phyloP scores from a whole-genome alignment of 495 filamentous ascomycete genomes.

The Oleoguttula mirabilis region DNA sequence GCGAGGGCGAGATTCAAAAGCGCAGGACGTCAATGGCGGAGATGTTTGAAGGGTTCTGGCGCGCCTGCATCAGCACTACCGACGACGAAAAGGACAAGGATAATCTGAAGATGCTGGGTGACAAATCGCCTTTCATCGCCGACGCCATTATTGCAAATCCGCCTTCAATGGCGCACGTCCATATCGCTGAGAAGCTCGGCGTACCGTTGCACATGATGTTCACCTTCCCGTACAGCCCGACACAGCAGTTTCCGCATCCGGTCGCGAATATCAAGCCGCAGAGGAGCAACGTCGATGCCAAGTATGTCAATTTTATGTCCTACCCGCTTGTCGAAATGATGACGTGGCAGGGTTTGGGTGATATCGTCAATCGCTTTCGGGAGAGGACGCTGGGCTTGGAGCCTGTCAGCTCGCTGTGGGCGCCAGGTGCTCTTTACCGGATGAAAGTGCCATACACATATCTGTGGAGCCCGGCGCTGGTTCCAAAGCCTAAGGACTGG shows the following conservation, averaged over 20 bases:
- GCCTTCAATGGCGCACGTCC: slow-evolving; percentile 29
- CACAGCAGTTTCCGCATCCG: slow-evolving; percentile 30
- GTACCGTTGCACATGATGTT: slow-evolving; percentile 34
- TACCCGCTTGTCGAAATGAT: slow-evolving; percentile 51
- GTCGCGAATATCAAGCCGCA: slow-evolving; percentile 31
- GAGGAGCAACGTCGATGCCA: slow-evolving; percentile 29
- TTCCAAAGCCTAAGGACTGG: slow-evolving; percentile 32
- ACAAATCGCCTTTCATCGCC: slow-evolving; percentile 27
- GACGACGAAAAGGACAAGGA: slow-evolving; percentile 39
- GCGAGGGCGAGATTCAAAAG: slow-evolving; percentile 50
- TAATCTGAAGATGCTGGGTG: slow-evolving; percentile 41
- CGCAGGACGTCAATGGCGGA: slow-evolving; percentile 47
- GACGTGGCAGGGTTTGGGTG: slow-evolving; percentile 28
- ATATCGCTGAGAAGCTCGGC: slow-evolving; percentile 32
- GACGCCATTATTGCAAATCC: slow-evolving; percentile 34
- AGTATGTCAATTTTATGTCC: slow-evolving; percentile 59
- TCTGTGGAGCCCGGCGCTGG: slow-evolving; percentile 28
- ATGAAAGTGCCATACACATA: slow-evolving; percentile 32
- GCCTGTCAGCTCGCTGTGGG: slow-evolving; percentile 28
- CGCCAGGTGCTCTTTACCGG: slow-evolving; percentile 30
- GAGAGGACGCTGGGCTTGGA: slow-evolving; percentile 27
- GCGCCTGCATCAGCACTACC: slow-evolving; percentile 30
- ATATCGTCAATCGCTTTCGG: slow-evolving; percentile 31
- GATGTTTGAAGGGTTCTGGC: slow-evolving; percentile 34
- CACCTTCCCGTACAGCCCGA: slow-evolving; percentile 32